These are phyloP conservation scores for Trichoderma orchidacearum DNA, from an alignment of 495 filamentous ascomycete species.

Conservation along the genomic window DNA sequence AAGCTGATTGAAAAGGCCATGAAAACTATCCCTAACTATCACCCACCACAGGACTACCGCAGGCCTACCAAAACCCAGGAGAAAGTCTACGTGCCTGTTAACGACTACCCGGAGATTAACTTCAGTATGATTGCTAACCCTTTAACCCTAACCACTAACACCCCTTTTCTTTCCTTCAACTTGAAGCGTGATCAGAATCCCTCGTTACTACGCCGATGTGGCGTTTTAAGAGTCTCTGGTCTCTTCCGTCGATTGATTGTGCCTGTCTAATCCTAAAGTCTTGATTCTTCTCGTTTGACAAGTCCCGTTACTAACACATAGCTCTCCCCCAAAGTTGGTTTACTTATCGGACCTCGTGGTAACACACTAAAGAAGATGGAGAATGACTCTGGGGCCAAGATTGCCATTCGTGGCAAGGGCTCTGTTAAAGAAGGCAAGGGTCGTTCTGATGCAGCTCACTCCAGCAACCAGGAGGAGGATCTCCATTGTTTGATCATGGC, in stretches of 20 bases:
- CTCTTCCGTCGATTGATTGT: constrained; percentile 1
- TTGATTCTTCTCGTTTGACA: neutral
- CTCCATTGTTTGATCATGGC: constrained; percentile 98
- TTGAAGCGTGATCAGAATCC: constrained; percentile 19
- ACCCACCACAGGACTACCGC: constrained; percentile 93
- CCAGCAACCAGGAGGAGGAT: constrained; percentile 99
- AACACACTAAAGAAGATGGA: constrained; percentile 99
- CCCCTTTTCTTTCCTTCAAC: neutral
- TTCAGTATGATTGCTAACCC: constrained; percentile 99
- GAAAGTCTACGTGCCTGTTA: constrained; percentile 99
- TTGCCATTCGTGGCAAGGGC: constrained; percentile 97
- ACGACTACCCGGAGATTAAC: constrained; percentile 99
- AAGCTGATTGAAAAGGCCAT: constrained; percentile 96
- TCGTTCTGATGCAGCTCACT: constrained; percentile 94
- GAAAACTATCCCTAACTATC: constrained; percentile 96
- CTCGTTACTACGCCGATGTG: neutral
- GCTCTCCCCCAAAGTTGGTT: constrained; percentile 88
- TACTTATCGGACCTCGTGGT: constrained; percentile 99
- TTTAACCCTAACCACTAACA: constrained; percentile 54
- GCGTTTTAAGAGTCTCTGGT: neutral
- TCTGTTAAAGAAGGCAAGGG: constrained; percentile 99
- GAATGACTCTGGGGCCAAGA: constrained; percentile 89
- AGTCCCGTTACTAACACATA: constrained; percentile 73
- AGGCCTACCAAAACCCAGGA: constrained; percentile 98
- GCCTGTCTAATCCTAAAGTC: neutral